Conservation (phyloP, 2,329 filamentous ascomycete species). For the Colletotrichum simmondsii region DNA sequence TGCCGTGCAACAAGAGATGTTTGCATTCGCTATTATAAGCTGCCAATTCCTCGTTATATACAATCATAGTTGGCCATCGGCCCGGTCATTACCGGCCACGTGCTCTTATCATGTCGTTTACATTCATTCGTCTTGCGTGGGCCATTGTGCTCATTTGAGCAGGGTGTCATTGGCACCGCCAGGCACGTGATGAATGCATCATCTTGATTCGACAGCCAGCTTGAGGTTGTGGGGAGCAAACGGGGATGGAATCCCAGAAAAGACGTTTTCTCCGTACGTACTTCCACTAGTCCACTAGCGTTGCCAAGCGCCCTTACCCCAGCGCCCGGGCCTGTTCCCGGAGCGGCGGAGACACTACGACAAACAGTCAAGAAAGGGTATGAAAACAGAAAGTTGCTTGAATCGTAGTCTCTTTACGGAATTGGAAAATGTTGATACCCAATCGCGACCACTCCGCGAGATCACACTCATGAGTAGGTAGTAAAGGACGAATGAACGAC, state of each 20-base stretch:
- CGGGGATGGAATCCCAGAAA: slow-evolving; percentile 8
- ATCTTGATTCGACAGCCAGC: slow-evolving; percentile 1
- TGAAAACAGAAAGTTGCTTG: too few relatives aligned
- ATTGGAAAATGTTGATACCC: too few relatives aligned
- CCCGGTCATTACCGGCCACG: slow-evolving; percentile 15
- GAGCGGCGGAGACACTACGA: background rate
- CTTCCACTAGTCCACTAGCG: slow-evolving; percentile 21
- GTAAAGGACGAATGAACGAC: too few relatives aligned
- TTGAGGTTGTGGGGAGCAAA: slow-evolving; percentile 4
- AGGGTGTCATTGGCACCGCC: background rate
- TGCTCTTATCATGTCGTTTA: slow-evolving; percentile 12
- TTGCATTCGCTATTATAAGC: too few relatives aligned
- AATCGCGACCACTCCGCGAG: too few relatives aligned
- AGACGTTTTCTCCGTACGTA: slow-evolving; percentile 7
- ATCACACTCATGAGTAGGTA: too few relatives aligned
- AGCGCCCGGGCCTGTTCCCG: background rate
- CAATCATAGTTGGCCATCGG: background rate
- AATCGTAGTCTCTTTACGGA: too few relatives aligned
- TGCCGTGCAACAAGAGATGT: background rate
- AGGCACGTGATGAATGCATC: slow-evolving; percentile 16
- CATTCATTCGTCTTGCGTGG: background rate
- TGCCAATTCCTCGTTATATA: background rate
- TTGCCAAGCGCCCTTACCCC: background rate
- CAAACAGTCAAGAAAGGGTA: background rate
- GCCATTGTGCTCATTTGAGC: background rate